These are phyloP conservation scores for Huntiella moniliformis DNA, from an alignment of 2,329 filamentous ascomycete species.

Conservation along the genomic window DNA sequence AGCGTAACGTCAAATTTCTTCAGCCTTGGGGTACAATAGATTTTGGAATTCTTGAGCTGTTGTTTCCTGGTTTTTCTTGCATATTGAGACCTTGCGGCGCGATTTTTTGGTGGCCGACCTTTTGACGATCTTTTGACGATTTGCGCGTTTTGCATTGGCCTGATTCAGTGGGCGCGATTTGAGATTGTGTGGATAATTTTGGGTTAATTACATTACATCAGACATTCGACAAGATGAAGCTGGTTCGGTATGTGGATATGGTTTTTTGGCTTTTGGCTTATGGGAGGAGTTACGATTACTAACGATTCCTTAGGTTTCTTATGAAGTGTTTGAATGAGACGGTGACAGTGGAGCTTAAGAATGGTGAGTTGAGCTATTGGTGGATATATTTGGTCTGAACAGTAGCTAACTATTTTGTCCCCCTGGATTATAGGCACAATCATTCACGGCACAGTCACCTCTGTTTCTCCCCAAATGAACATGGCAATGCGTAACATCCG, in stretches of 20 bases:
- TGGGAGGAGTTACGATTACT: not conserved
- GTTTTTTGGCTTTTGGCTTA: not conserved
- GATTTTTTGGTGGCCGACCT: too few relatives aligned
- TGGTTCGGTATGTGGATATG: constrained; percentile 87
- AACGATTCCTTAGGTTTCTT: constrained; percentile 49
- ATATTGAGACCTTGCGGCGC: not conserved
- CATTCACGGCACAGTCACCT: constrained; percentile 89
- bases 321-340: constrained; percentile 99
- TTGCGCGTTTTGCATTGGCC: too few relatives aligned
- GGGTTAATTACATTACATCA: not conserved
- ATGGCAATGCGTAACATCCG: constrained; percentile 88
- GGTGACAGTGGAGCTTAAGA: constrained; percentile 95
- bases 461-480: constrained; percentile 97
- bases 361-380: constrained; percentile 43
- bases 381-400: not conserved
- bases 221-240: constrained; percentile 59
- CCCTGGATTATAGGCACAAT: constrained; percentile 53
- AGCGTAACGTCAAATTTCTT: constrained; percentile 12
- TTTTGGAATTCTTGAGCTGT: not conserved
- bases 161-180: too few relatives aligned
- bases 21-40: constrained; percentile 9
- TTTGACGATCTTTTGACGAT: too few relatives aligned
- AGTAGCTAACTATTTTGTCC: not conserved
- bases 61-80: not conserved
- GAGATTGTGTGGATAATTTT: too few relatives aligned